A percentile compares a stretch with the other conserved stretches of the same genome.
These are phyloP conservation scores for Piper longum DNA, from an alignment of 164 flowering plant genomes.

Conservation along the genomic window DNA sequence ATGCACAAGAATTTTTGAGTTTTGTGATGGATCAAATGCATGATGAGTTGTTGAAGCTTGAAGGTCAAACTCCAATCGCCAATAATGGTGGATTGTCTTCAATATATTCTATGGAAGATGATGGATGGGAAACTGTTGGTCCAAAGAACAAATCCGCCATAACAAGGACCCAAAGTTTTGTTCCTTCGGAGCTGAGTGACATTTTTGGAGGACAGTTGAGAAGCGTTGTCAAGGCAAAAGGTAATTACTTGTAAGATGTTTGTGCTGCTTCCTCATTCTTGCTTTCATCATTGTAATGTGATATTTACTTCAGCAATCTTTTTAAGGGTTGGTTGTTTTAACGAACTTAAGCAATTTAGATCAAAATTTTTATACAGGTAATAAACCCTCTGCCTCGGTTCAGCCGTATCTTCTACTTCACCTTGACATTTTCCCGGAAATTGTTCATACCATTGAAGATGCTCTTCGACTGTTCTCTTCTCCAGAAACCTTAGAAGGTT, in stretches of 20 bases:
- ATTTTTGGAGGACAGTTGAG: slow-evolving; percentile 84
- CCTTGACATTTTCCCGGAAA: slow-evolving; percentile 67
- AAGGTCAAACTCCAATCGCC: slow-evolving; percentile 26
- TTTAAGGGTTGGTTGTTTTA: background rate
- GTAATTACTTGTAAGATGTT: slow-evolving; percentile 15
- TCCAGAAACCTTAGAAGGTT: slow-evolving; percentile 82
- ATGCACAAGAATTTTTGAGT: slow-evolving; percentile 96
- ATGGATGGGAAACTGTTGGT: slow-evolving; percentile 99
- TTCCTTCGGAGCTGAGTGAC: slow-evolving; percentile 69
- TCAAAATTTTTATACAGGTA: slow-evolving; percentile 31
- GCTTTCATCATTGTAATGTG: background rate
- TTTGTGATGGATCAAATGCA: slow-evolving; percentile 88
- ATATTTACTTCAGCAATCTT: background rate
- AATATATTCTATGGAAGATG: slow-evolving; percentile 66
- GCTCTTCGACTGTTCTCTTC: slow-evolving; percentile 79
- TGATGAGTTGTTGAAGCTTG: slow-evolving; percentile 77
- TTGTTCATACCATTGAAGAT: slow-evolving; percentile 67
- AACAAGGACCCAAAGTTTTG: slow-evolving; percentile 78
- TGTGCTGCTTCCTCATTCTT: too few species aligned
- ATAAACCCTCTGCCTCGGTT: slow-evolving; percentile 76
- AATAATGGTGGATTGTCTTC: slow-evolving; percentile 27
- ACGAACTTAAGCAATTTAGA: background rate
- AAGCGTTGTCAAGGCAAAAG: slow-evolving; percentile 88
- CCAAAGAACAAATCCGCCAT: slow-evolving; percentile 90
- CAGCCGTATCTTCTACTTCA: slow-evolving; percentile 86